Percentiles rank a stretch among this genome's conserved stretches.
phyloP scores from a whole-genome alignment of 805 yeast species.

The Lipomyces yamadae region DNA sequence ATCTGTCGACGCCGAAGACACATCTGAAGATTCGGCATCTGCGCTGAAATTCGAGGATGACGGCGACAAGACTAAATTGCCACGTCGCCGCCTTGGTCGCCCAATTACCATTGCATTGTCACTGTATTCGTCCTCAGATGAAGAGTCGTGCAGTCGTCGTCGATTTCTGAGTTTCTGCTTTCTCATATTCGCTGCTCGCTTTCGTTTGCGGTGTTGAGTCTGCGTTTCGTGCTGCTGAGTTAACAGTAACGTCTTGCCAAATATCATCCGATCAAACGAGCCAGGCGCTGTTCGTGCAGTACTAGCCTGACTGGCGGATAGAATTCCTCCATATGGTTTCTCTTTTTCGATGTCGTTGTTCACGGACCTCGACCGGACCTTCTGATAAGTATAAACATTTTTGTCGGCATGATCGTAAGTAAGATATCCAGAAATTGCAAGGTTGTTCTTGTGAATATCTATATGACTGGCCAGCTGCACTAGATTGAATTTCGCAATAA shows the following conservation, averaged over 20 bases:
- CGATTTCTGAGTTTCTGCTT: not conserved
- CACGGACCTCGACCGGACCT: not conserved
- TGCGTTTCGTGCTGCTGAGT: slow-evolving; percentile 24
- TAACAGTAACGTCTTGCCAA: slow-evolving; percentile 28
- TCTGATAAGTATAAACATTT: slow-evolving; percentile 10
- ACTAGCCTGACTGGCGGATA: slow-evolving; percentile 43
- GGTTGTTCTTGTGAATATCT: slow-evolving; percentile 26
- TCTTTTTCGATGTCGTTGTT: slow-evolving; percentile 7
- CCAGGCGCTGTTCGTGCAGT: slow-evolving; percentile 47
- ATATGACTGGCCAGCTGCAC: slow-evolving; percentile 27
- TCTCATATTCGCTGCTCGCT: not conserved
- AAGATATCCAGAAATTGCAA: slow-evolving; percentile 29
- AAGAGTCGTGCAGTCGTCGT: not conserved
- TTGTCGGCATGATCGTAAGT: slow-evolving; percentile 24
- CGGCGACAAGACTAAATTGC: not conserved
- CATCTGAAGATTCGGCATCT: not conserved
- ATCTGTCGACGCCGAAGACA: not conserved
- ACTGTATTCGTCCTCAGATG: slow-evolving; percentile 1
- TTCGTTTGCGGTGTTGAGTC: not conserved
- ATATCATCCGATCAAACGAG: slow-evolving; percentile 41
- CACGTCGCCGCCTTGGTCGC: not conserved
- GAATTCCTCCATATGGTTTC: slow-evolving; percentile 37
- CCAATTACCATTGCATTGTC: not conserved
- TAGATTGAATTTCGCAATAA: slow-evolving; percentile 24
- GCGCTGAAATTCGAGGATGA: slow-evolving; percentile 8